Evolutionary conservation across 2,329 filamentous ascomycete genomes (phyloP), one percentile per base, ranked within the genome.

Genomic region (Colletotrichum neosansevieriae): DNA sequence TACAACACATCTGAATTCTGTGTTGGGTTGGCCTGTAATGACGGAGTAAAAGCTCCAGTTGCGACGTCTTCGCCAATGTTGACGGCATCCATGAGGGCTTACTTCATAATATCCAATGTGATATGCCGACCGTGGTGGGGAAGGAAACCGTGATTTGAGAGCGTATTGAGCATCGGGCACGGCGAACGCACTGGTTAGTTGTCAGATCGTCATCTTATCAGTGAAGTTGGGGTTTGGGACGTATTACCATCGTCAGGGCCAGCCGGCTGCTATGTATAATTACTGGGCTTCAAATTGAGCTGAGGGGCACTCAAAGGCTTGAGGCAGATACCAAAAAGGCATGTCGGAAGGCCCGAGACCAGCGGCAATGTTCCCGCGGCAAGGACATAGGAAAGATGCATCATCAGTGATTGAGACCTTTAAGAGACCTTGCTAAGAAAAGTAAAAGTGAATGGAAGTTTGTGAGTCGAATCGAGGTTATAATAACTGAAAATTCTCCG

Each of bases 101-200:
- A 70, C 6, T 83, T 71, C 0, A 79, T 77, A 12, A 77, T 76
- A 45, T 78, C 73, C 17, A 75, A 68, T 5, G 79, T 82, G 62
- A 85, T 76, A 68, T 82, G 76, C 36, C 75, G 77, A 29, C 84
- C 84, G 63, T 83, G 72, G 60, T 79, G 84, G 2, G 82, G 83
- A 1, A 86, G 78, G 58, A 82, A 84, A 6, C 80, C 81, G 68
- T 86, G 81, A 70, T 86, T 86, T 6, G 84, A 81, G 11, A 86
- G 76, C 0, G 84, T 80, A 71, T 86, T 86, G 47, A 86, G 74
- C 78, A 84, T 83, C 0, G 85, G 84, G 64, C 84, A 86, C n/a
- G 84, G 83, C 1, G 79, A 76, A 17, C 79, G 76, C 19, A 79
- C 77, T 81, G 34, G 1, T n/a, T 12, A 10, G 1, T 21, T 3